Conservation (phyloP, 306 rosid species). For the Cicer bijugum region DNA sequence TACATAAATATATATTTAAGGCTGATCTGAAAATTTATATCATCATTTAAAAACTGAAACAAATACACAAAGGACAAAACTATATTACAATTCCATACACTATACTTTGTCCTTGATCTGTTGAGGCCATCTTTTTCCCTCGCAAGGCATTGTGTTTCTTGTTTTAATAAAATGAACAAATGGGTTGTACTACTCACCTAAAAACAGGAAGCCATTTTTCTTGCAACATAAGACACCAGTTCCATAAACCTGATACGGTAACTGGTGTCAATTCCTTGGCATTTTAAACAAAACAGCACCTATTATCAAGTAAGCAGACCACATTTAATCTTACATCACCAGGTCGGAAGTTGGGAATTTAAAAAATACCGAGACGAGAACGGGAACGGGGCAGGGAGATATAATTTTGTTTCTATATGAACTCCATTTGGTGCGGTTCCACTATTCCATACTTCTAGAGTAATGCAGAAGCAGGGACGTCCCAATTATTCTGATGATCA, state of each 20-base stretch:
- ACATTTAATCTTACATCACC: constrained; percentile 45
- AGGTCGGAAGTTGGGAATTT: constrained; percentile 43
- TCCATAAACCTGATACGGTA: constrained; percentile 50
- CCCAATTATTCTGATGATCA: constrained; percentile 56
- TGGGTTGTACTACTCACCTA: constrained; percentile 61
- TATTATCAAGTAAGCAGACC: constrained; percentile 44
- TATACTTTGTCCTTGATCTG: constrained; percentile 50
- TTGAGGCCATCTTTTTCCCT: constrained; percentile 46
- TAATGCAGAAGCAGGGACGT: constrained; percentile 56
- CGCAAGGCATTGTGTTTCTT: constrained; percentile 36
- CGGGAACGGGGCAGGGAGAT: constrained; percentile 12
- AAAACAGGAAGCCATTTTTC: constrained; percentile 46
- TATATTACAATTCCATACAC: constrained; percentile 49
- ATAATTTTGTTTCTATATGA: constrained; percentile 44
- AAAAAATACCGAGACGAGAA: constrained; percentile 25
- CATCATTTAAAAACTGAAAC: constrained; percentile 29
- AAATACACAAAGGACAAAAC: constrained; percentile 36
- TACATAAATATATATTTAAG: not conserved
- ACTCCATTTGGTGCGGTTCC: constrained; percentile 48
- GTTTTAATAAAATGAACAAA: constrained; percentile 68
- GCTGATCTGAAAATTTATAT: constrained; percentile 12
- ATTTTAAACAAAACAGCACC: constrained; percentile 47
- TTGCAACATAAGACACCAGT: constrained; percentile 45
- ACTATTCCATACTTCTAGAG: constrained; percentile 48
- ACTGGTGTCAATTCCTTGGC: constrained; percentile 46